Conservation (phyloP, 768 basidiomycete genomes). For the Mycena kentingensis region DNA sequence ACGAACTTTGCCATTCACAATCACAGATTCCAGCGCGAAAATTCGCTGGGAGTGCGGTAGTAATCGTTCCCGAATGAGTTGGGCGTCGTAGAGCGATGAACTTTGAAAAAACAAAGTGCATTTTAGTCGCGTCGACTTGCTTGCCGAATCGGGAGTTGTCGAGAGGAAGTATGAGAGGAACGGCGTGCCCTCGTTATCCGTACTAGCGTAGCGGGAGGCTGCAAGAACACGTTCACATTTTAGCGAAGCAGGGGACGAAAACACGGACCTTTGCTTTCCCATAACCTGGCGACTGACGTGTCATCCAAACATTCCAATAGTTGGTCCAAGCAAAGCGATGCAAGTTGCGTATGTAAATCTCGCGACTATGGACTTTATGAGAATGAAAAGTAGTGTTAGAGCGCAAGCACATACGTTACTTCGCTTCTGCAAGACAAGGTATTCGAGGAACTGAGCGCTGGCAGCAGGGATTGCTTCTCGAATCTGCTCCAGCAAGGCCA, state of each 20-base stretch:
- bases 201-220: constrained; percentile 59
- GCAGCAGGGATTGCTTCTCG: constrained; percentile 57
- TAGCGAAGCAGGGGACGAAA: constrained; percentile 2
- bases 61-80: constrained; percentile 46
- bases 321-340: constrained; percentile 54
- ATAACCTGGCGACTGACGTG: constrained; percentile 59
- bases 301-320: constrained; percentile 51
- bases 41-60: constrained; percentile 46
- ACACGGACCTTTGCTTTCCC: constrained; percentile 67
- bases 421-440: constrained; percentile 72
- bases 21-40: constrained; percentile 72
- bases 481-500: constrained; percentile 56
- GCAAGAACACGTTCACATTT: background rate
- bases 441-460: constrained; percentile 75
- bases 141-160: constrained; percentile 78
- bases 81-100: constrained; percentile 67
- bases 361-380: constrained; percentile 44
- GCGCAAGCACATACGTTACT: constrained; percentile 47
- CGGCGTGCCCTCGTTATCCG: constrained; percentile 38
- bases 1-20: constrained; percentile 75
- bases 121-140: constrained; percentile 74
- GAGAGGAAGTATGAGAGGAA: constrained; percentile 78
- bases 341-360: constrained; percentile 69
- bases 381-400: background rate
- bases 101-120: constrained; percentile 79